These are phyloP conservation scores for Discostella pseudostelligera DNA, from an alignment of 108 stramenopile species.

Conservation along the genomic window DNA sequence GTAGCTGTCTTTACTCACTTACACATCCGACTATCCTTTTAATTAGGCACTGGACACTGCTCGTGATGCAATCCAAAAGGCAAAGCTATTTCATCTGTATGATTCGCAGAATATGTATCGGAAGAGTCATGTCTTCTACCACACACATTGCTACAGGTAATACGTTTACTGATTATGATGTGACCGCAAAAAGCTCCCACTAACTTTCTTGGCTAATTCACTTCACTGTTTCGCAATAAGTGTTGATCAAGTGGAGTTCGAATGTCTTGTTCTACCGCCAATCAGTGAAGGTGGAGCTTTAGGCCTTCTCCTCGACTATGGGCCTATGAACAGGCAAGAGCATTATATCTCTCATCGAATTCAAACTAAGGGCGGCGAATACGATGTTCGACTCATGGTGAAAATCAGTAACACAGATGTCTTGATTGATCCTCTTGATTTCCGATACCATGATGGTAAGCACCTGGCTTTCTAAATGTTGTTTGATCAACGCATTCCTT, in stretches of 20 bases:
- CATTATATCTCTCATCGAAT: slow-evolving; percentile 21
- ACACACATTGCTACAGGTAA: slow-evolving; percentile 19
- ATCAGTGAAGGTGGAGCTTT: slow-evolving; percentile 8
- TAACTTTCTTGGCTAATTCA: neutral
- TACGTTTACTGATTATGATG: neutral
- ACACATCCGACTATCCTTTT: neutral
- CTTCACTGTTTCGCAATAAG: neutral
- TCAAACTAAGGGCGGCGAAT: slow-evolving; percentile 5
- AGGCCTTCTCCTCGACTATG: slow-evolving; percentile 26
- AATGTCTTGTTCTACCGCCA: slow-evolving; percentile 33
- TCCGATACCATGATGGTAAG: slow-evolving; percentile 22
- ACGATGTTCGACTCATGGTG: slow-evolving; percentile 14
- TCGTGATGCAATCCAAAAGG: slow-evolving; percentile 12
- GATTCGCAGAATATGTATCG: slow-evolving; percentile 10
- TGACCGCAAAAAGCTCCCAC: neutral
- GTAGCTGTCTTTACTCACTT: neutral
- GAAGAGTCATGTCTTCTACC: slow-evolving; percentile 11
- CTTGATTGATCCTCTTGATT: slow-evolving; percentile 28
- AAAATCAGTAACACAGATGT: neutral
- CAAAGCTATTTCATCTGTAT: slow-evolving; percentile 10
- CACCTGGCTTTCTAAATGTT: neutral
- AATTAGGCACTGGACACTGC: slow-evolving; percentile 11
- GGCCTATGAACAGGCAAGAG: neutral
- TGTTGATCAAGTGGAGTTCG: neutral
- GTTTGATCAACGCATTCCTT: neutral